Conservation (phyloP, 2,329 filamentous ascomycete species). For the Shiraia sp. region DNA sequence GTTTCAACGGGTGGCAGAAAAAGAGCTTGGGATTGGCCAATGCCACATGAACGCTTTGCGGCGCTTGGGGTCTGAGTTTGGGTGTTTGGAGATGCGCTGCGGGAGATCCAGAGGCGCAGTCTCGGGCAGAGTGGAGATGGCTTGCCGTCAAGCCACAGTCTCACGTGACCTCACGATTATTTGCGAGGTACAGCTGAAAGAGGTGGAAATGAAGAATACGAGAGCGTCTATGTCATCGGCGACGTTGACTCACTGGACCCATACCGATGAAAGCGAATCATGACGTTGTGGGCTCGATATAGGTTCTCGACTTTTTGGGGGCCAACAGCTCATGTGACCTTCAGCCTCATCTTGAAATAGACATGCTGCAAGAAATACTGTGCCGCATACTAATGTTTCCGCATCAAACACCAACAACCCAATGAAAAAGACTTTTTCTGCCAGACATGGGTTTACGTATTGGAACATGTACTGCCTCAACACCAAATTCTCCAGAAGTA, state of each 20-base stretch:
- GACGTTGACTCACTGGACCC: background rate
- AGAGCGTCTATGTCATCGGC: background rate
- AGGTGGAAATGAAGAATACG: slow-evolving; percentile 12
- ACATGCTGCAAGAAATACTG: slow-evolving; percentile 13
- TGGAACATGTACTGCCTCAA: slow-evolving; percentile 9
- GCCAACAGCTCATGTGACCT: slow-evolving; percentile 1
- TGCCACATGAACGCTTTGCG: slow-evolving; percentile 8
- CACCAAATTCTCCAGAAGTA: too few relatives aligned
- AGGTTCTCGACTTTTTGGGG: slow-evolving; percentile 6
- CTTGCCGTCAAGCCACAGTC: slow-evolving; percentile 14
- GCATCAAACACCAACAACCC: slow-evolving; percentile 1
- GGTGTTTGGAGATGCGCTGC: slow-evolving; percentile 10
- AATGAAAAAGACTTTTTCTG: slow-evolving; percentile 20
- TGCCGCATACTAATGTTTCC: slow-evolving; percentile 21
- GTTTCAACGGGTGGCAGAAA: slow-evolving; percentile 33
- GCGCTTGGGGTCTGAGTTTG: slow-evolving; percentile 7
- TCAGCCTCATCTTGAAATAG: slow-evolving; percentile 24
- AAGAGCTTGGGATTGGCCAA: slow-evolving; percentile 20
- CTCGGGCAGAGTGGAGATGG: slow-evolving; percentile 15
- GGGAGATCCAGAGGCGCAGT: slow-evolving; percentile 16
- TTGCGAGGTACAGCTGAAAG: slow-evolving; percentile 3
- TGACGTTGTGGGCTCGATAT: background rate
- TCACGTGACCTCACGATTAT: slow-evolving; percentile 2
- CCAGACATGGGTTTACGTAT: slow-evolving; percentile 12
- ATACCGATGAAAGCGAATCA: slow-evolving; percentile 6